Conservation (phyloP, 106 monocot genomes). For the Dioscorea alata region DNA sequence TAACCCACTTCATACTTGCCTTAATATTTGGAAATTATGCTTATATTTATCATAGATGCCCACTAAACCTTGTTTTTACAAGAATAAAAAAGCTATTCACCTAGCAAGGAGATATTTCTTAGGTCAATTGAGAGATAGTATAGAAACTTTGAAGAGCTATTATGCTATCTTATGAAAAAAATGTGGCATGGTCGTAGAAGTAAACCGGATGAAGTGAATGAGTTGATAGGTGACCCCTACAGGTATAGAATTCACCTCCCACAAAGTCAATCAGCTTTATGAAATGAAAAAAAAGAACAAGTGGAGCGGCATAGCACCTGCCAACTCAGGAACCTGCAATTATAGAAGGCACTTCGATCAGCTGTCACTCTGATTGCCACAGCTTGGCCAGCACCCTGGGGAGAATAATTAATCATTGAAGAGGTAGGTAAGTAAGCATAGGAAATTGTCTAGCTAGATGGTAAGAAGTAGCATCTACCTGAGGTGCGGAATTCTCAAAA, state of each 20-base stretch:
- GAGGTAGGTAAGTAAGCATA: no score
- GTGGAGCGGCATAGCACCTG: slow-evolving; percentile 37
- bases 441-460: no score
- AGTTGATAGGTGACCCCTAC: neutral
- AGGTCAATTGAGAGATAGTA: no score
- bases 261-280: no score
- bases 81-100: no score
- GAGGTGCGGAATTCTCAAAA: slow-evolving; percentile 83
- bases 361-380: slow-evolving; percentile 89
- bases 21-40: no score
- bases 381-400: slow-evolving; percentile 88
- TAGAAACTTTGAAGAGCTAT: neutral
- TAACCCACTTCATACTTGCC: no score
- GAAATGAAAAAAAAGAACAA: no score
- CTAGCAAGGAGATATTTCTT: no score
- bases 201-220: neutral
- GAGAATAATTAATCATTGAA: neutral
- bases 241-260: neutral
- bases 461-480: slow-evolving; percentile 28
- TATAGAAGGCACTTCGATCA: slow-evolving; percentile 89
- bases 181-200: neutral
- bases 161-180: neutral
- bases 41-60: no score
- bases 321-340: slow-evolving; percentile 94
- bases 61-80: no score